Conservation (phyloP, 1,284 basidiomycete genomes). For the Bondarzewia mesenterica region DNA sequence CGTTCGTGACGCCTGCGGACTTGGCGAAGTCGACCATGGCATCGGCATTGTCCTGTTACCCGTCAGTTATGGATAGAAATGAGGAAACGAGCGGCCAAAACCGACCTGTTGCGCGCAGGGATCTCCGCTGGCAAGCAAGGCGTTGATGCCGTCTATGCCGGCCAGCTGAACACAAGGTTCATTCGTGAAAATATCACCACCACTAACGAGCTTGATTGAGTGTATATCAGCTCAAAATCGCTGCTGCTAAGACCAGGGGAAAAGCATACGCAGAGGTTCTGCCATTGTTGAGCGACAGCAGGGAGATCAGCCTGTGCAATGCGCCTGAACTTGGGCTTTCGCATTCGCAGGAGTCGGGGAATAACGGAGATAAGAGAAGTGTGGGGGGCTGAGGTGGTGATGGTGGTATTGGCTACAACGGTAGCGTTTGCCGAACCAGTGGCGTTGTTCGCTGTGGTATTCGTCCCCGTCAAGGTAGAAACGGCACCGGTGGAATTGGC, state of each 20-base stretch:
- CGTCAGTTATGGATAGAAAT: no score
- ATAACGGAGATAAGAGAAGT: no score
- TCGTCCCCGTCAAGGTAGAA: no score
- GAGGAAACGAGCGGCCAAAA: no score
- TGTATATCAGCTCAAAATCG: background rate
- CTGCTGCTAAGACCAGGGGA: background rate
- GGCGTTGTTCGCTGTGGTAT: no score
- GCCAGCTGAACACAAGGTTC: conserved; percentile 34
- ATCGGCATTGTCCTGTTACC: conserved; percentile 38
- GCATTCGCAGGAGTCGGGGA: no score
- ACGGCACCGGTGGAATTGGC: no score
- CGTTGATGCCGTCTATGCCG: conserved; percentile 30
- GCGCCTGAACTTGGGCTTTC: conserved; percentile 11
- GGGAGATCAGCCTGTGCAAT: conserved; percentile 21
- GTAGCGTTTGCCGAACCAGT: no score
- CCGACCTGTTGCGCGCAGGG: conserved; percentile 26
- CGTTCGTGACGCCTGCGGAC: conserved; percentile 29
- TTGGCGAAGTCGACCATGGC: conserved; percentile 42
- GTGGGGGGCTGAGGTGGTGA: no score
- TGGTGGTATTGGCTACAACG: no score
- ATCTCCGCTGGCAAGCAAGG: conserved; percentile 33
- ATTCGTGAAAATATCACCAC: conserved; percentile 29
- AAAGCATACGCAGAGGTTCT: conserved; percentile 20
- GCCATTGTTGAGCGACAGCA: conserved; percentile 22
- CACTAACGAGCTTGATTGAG: conserved; percentile 19